A percentile compares a stretch with the other conserved stretches of the same genome.
These are phyloP conservation scores for Fusarium zealandicum DNA, from an alignment of 2,329 filamentous ascomycete genomes.

Conservation along the genomic window DNA sequence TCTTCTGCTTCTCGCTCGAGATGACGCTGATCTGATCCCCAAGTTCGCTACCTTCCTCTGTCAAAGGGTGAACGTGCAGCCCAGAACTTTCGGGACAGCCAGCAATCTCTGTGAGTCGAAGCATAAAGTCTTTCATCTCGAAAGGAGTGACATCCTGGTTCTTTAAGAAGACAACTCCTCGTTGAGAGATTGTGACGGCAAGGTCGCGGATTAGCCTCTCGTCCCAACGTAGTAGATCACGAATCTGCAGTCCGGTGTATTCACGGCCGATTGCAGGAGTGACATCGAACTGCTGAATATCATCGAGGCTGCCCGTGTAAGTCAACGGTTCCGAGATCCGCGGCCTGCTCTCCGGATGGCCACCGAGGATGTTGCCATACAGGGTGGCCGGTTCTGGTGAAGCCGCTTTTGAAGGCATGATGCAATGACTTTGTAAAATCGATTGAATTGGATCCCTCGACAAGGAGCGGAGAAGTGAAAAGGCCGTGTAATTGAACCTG, in stretches of 20 bases:
- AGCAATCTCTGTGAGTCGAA: slow-evolving; percentile 44
- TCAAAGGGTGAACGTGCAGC: slow-evolving; percentile 63
- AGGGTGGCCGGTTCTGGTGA: slow-evolving; percentile 31
- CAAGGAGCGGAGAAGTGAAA: not conserved
- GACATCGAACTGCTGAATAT: slow-evolving; percentile 48
- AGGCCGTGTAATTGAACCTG: slow-evolving; percentile 2
- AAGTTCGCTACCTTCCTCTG: slow-evolving; percentile 59
- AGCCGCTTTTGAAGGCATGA: slow-evolving; percentile 47
- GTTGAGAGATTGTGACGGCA: slow-evolving; percentile 56
- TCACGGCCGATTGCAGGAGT: slow-evolving; percentile 61
- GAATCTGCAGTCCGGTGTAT: slow-evolving; percentile 50
- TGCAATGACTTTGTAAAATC: slow-evolving; percentile 17
- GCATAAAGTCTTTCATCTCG: slow-evolving; percentile 50
- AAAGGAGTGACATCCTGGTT: slow-evolving; percentile 47
- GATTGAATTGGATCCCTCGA: slow-evolving; percentile 14
- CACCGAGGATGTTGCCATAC: slow-evolving; percentile 43
- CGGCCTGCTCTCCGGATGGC: slow-evolving; percentile 42
- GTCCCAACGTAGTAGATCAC: slow-evolving; percentile 45
- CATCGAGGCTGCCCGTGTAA: slow-evolving; percentile 52
- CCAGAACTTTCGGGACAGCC: slow-evolving; percentile 55
- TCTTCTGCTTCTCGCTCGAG: slow-evolving; percentile 62
- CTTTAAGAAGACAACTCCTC: slow-evolving; percentile 50
- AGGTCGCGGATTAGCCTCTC: slow-evolving; percentile 61
- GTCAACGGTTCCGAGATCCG: slow-evolving; percentile 46
- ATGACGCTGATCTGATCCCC: slow-evolving; percentile 65